phyloP scores from a whole-genome alignment of 192 early-diverging fungal genomes.

The Backusella tarrabulga region DNA sequence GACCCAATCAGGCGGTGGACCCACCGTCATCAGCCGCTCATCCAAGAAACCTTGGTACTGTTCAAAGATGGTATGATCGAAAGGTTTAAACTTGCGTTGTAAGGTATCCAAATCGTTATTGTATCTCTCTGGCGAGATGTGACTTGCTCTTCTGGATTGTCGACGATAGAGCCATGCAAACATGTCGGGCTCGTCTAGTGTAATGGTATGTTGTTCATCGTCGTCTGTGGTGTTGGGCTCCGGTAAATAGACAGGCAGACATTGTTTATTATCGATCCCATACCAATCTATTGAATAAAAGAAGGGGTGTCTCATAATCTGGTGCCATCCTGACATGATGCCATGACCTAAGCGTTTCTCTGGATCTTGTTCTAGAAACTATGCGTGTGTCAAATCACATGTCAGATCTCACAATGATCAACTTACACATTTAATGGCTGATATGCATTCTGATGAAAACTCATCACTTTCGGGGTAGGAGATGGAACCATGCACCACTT shows the following conservation, averaged over 20 bases:
- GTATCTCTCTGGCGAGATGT: conserved; percentile 31
- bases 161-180: background rate
- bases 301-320: conserved; percentile 47
- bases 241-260: conserved; percentile 45
- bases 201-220: conserved; percentile 58
- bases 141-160: background rate
- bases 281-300: conserved; percentile 49
- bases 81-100: conserved; percentile 68
- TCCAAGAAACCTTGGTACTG: conserved; percentile 66
- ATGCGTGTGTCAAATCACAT: background rate
- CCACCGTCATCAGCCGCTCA: conserved; percentile 52
- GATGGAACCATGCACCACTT: conserved; percentile 62
- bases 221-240: conserved; percentile 82
- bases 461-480: conserved; percentile 54
- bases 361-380: conserved; percentile 58
- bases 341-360: conserved; percentile 47
- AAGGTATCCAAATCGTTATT: conserved; percentile 65
- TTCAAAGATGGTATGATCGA: conserved; percentile 84
- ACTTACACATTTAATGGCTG: conserved; percentile 67
- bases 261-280: conserved; percentile 41
- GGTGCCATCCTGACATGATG: conserved; percentile 38
- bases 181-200: background rate
- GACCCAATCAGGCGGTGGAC: conserved; percentile 68
- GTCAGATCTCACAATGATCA: background rate
- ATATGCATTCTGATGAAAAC: conserved; percentile 60